Evolutionary conservation across 2,329 filamentous ascomycete species (phyloP), one percentile per base, ranked within the genome.

Genomic region (Meredithiella fracta): DNA sequence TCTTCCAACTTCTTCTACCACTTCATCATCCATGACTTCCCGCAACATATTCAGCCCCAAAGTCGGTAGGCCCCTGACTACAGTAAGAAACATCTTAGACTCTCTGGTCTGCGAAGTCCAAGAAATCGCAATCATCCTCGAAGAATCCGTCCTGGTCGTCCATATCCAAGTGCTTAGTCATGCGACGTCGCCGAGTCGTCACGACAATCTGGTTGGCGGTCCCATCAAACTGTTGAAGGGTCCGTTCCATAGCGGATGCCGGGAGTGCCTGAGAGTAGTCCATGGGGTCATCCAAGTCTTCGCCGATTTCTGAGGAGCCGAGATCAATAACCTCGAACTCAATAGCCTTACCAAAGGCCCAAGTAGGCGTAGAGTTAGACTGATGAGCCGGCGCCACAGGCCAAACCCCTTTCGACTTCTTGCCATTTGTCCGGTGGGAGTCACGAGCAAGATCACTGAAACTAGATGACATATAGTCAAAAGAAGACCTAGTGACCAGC

Each of bases 111-210:
- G 88, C 86, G 76, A 92, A 94, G 69, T 94, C 88, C 60, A 94
- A 76, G 57, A 95, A 85, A 66, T 94, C 88, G 62, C 86, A 92
- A 65, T 94, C 89, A 65, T 95, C 87, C 68, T 95, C 89, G 63
- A 94, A 94, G 67, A 94, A 94, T 1, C 84, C 85, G 56, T 83
- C 81, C 57, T 86, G 51, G 50, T 52, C 84, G 47, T 82, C 81
- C 40, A 68, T 65, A n/a, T 54, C 54, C 17, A 31, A 71, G 15
- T 69, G 67, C 38, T 69, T 66, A 54, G 76, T 72, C 53, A 72
- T 73, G 40, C 73, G 71, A 42, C 76, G 79, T 58, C 86, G 79
- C 54, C 85, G 75, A 59, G 87, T 76, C 1, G 87, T 91, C 15
- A 86, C 94, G 17, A 91, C 82, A 47, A 94, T 83, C 59, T 92